A percentile compares a stretch with the other conserved stretches of the same genome.
phyloP scores from a whole-genome alignment of 75 land plant genomes.

The Pseudotsuga menziesii region DNA sequence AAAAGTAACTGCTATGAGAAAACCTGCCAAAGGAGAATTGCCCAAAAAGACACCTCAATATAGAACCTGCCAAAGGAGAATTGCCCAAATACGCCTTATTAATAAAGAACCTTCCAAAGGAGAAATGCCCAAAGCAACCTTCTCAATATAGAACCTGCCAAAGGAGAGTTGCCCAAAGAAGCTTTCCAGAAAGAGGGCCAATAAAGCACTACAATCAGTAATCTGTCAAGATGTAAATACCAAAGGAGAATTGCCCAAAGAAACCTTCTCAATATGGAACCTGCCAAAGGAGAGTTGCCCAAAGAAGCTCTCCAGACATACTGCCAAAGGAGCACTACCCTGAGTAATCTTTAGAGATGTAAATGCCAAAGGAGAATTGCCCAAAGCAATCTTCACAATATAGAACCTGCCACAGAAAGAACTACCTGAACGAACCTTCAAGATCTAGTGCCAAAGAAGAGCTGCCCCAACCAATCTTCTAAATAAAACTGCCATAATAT shows the following conservation, averaged over 20 bases:
- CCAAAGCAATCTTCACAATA: not conserved
- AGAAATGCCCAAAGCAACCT: constrained; percentile 11
- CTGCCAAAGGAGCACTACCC: constrained; percentile 42
- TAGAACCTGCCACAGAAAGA: not conserved
- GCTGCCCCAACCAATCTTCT: too few species aligned
- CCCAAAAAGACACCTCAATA: constrained; percentile 1
- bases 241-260: not conserved
- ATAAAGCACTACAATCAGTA: constrained; percentile 25
- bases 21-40: not conserved
- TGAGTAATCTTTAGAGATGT: not conserved
- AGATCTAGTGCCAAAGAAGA: constrained; percentile 1
- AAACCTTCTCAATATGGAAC: constrained; percentile 18
- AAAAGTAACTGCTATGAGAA: not conserved
- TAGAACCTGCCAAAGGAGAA: constrained; percentile 9
- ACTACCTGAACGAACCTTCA: constrained; percentile 9
- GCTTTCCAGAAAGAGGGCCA: constrained; percentile 16
- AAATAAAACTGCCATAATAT: constrained; percentile 12
- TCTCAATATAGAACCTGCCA: constrained; percentile 17
- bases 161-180: constrained; percentile 26
- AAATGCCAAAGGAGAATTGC: not conserved
- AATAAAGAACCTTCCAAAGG: constrained; percentile 9
- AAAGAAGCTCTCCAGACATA: not conserved
- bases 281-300: constrained; percentile 29
- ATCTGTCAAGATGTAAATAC: not conserved
- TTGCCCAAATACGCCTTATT: constrained; percentile 16